Base-by-base conservation (phyloP, 1,139 yeast genomes). In the Taiozyma onychis region DNA sequence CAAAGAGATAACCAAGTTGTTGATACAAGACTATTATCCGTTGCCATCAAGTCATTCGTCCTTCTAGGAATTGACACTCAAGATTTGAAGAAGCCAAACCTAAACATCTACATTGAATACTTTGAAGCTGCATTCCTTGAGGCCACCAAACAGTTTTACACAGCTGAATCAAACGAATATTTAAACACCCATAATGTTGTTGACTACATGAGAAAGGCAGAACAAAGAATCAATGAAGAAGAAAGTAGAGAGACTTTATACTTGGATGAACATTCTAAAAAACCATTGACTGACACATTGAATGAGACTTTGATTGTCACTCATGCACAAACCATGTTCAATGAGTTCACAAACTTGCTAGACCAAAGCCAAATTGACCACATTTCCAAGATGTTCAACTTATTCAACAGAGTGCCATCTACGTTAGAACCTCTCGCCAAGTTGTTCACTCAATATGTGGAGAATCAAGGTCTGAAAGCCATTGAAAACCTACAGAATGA, bases 141-240 rank as follows among this genome's bases (percentile, higher is more conserved):
- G 37, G 83, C 80, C 50, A 91, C 99, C 1, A 78, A 76, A 49
- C 80, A 76, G 42, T 93, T 86, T 66, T 93, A 91, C 68, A 71
- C 74, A 41, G 73, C 73, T 46, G 97, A 91, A 67, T 83, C 95
- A 46, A 72, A 74, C 24, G 75, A 75, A 47, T 90, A 83, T 65
- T 73, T 93, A 56, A 70, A 78, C 6, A 78, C 80, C 42, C 87
- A 89, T 66, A 86, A 90, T 59, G 95, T 91, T 47, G 93, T 91
- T 41, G 96, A 89, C 64, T 93, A 93, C 69, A 85, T 93, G 81
- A 82, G 80, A 57, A 88, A 86, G 66, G 96, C 96, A 47, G 91
- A 88, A 61, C 76, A 80, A 45, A 77, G 97, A 56, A 80, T 93
- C 46, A 79, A 80, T 41, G 96, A 90, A 66, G 99, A 93, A 69